phyloP scores from a whole-genome alignment of 2,329 filamentous ascomycete genomes.

The Graphium sp. region DNA sequence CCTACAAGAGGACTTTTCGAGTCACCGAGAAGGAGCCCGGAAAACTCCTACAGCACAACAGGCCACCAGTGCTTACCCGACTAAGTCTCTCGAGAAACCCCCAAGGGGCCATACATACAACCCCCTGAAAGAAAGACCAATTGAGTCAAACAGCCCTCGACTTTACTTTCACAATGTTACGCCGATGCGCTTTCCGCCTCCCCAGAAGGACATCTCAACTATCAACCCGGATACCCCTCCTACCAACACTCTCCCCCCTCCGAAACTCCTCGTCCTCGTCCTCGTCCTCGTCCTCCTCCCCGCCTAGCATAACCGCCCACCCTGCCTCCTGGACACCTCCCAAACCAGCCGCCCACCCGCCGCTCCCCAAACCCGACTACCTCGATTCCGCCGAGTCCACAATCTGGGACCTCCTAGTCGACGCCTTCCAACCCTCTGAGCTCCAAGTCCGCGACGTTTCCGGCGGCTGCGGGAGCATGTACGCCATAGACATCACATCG shows the following conservation, averaged over 20 bases:
- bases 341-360: constrained; percentile 6
- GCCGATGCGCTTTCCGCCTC: constrained; percentile 1
- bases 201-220: constrained; percentile 1
- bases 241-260: constrained; percentile 4
- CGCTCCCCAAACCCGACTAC: constrained; percentile 26
- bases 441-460: constrained; percentile 62
- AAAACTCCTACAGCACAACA: too few species aligned
- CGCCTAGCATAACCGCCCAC: constrained; percentile 14
- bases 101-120: too few species aligned
- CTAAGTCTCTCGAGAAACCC: too few species aligned
- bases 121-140: too few species aligned
- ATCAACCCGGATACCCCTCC: constrained; percentile 1
- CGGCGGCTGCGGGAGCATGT: constrained; percentile 77
- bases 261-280: constrained; percentile 7
- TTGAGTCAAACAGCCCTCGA: too few species aligned
- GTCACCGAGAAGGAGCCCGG: too few species aligned
- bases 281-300: constrained; percentile 10
- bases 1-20: too few species aligned
- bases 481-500: constrained; percentile 63
- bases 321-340: constrained; percentile 6
- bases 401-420: constrained; percentile 36
- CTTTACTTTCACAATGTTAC: constrained; percentile 6
- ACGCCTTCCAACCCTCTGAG: constrained; percentile 30
- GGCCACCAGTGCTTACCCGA: too few species aligned
- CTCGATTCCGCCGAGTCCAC: constrained; percentile 37